These are phyloP conservation scores for Trichoderma cornu-damae DNA, from an alignment of 2,329 filamentous ascomycete species.

Conservation along the genomic window DNA sequence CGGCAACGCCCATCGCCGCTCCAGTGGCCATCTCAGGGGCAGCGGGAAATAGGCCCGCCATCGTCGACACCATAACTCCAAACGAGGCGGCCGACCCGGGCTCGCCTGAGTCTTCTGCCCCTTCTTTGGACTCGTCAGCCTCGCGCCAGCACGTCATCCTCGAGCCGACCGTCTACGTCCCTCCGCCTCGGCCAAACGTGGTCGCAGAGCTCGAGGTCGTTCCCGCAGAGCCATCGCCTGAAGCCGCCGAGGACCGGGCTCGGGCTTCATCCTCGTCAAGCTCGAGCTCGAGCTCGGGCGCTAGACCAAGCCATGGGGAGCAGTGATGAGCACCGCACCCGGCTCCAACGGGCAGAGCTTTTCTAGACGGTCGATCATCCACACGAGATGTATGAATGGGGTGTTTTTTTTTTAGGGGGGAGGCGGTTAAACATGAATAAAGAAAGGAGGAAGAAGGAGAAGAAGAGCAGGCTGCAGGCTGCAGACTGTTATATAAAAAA, in stretches of 20 bases:
- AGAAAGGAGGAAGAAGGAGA: no score
- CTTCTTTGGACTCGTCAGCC: background rate
- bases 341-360: background rate
- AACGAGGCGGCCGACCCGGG: background rate
- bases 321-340: background rate
- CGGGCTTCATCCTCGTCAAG: slow-evolving; percentile 7
- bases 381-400: no score
- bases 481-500: no score
- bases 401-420: no score
- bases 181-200: background rate
- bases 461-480: no score
- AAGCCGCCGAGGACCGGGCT: background rate
- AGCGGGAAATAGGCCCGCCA: background rate
- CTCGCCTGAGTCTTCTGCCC: background rate
- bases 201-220: background rate
- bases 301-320: background rate
- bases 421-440: no score
- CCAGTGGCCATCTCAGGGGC: background rate
- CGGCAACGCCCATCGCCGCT: background rate
- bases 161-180: slow-evolving; percentile 14
- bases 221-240: background rate
- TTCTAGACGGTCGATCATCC: no score
- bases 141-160: slow-evolving; percentile 13
- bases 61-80: slow-evolving; percentile 1
- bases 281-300: slow-evolving; percentile 4